A percentile compares a stretch with the other conserved stretches of the same genome.
Conservation (phyloP, 768 basidiomycete species). For the Pleurotus pulmonarius region DNA sequence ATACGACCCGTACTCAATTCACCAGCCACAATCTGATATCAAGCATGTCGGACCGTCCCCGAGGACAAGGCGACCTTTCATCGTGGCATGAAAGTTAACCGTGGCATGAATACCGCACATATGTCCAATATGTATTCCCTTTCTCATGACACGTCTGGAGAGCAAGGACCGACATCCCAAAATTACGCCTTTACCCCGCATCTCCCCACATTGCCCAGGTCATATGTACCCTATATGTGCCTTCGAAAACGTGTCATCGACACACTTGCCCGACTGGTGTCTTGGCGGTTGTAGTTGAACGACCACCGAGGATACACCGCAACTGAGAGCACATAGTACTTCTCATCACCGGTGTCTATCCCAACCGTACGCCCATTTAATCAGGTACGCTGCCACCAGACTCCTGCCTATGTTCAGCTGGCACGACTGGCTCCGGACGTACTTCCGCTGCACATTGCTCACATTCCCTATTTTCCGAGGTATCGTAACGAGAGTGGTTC, state of each 20-base stretch:
- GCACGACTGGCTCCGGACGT: not conserved
- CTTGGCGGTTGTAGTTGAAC: not conserved
- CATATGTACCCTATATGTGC: not conserved
- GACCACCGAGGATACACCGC: constrained; percentile 2
- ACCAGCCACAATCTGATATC: too few species aligned
- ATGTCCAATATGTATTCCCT: not conserved
- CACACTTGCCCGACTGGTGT: not conserved
- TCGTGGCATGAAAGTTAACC: not conserved
- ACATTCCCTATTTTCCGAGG: not conserved
- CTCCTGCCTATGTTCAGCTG: not conserved
- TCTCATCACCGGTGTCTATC: not conserved
- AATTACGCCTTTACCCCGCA: not conserved
- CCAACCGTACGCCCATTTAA: not conserved
- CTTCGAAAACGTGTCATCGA: not conserved
- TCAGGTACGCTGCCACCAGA: not conserved
- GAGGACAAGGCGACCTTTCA: not conserved
- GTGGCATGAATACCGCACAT: not conserved
- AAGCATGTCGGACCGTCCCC: not conserved
- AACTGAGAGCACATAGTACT: not conserved
- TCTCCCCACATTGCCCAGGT: not conserved
- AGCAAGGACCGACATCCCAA: not conserved
- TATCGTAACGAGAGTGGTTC: not conserved
- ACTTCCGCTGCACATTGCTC: not conserved
- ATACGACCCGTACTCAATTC: too few species aligned
- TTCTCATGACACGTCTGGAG: constrained; percentile 1